A percentile compares a stretch with the other conserved stretches of the same genome.
These are phyloP conservation scores for Paramyrothecium roridum DNA, from an alignment of 2,329 filamentous ascomycete species.

Conservation along the genomic window DNA sequence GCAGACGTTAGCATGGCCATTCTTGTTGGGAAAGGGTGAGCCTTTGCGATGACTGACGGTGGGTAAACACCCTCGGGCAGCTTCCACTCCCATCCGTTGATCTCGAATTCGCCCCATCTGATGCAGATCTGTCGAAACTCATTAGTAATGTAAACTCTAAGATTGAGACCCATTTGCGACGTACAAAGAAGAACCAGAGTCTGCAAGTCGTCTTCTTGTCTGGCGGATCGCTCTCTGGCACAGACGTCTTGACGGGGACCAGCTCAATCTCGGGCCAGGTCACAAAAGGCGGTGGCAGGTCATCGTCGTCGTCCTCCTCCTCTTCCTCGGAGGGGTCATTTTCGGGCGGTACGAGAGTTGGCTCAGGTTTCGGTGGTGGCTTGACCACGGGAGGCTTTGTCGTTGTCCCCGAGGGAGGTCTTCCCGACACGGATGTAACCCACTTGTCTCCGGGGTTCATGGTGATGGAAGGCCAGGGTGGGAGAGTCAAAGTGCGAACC, in stretches of 20 bases:
- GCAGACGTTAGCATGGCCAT: neutral
- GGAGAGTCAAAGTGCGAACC: neutral
- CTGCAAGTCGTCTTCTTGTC: neutral
- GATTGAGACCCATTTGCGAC: no score
- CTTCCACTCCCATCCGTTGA: neutral
- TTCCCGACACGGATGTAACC: neutral
- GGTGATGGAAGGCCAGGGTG: neutral
- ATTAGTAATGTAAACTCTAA: neutral
- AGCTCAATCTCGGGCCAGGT: no score
- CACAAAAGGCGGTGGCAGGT: no score
- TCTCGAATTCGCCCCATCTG: neutral
- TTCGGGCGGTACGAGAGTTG: no score
- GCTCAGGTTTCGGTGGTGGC: neutral
- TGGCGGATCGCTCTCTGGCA: no score
- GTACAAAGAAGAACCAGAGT: neutral
- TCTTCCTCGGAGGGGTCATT: no score
- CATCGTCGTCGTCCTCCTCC: no score
- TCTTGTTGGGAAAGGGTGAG: no score
- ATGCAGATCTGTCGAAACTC: neutral
- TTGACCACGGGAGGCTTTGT: neutral
- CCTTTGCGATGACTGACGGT: no score
- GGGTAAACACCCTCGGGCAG: neutral
- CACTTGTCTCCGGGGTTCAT: neutral
- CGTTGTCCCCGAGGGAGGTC: no score
- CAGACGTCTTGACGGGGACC: no score